phyloP scores from a whole-genome alignment of 2,329 filamentous ascomycete species.

The Massarina eburnea region DNA sequence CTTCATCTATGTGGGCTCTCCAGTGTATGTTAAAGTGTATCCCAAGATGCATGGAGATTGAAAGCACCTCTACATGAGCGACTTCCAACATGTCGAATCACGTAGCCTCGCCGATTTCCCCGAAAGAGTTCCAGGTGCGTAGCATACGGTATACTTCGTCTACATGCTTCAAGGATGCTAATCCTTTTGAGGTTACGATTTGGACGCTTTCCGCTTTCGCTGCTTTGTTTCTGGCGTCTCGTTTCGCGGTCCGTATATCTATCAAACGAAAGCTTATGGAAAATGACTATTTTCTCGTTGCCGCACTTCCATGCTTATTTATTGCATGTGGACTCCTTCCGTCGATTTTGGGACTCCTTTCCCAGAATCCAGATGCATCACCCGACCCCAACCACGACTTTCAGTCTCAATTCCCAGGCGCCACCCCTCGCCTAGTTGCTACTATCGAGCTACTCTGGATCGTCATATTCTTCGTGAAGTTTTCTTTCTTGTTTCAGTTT shows the following conservation, averaged over 20 bases:
- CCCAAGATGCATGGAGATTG: too few species aligned
- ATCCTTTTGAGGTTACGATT: conserved; percentile 5
- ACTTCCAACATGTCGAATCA: too few species aligned
- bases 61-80: too few species aligned
- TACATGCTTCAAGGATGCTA: too few species aligned
- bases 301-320: conserved; percentile 13
- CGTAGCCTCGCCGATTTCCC: too few species aligned
- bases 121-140: too few species aligned
- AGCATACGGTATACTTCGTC: too few species aligned
- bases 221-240: conserved; percentile 13
- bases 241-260: conserved; percentile 14
- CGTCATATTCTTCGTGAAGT: conserved; percentile 20
- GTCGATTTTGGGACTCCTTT: conserved; percentile 8
- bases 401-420: not conserved
- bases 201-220: conserved; percentile 7
- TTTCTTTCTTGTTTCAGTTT: conserved; percentile 20
- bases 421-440: conserved; percentile 11
- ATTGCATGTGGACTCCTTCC: conserved; percentile 13
- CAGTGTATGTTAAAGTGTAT: too few species aligned
- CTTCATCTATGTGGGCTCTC: too few species aligned
- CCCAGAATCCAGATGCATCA: not conserved
- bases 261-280: conserved; percentile 18
- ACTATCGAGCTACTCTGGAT: conserved; percentile 21
- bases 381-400: not conserved
- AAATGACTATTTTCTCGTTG: conserved; percentile 20